Base-by-base conservation (phyloP, 352 stramenopile species). In the Bremia lactucae region DNA sequence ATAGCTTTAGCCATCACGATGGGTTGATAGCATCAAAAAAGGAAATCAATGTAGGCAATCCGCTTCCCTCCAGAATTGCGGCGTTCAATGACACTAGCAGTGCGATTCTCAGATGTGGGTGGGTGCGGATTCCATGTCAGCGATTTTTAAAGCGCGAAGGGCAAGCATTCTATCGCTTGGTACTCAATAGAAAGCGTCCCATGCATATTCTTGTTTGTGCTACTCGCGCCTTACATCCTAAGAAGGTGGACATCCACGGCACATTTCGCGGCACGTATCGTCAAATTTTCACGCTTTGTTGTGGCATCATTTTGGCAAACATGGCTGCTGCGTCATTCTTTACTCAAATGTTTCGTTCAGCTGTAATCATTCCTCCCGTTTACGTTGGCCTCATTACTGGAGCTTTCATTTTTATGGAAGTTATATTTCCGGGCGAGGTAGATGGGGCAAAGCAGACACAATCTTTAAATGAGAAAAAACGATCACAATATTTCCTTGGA, bases 241-340 rank as follows among this genome's bases (percentile, higher is more conserved):
- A 61, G 13, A 63, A 62, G 24, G 36, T 55, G 11, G 44, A 64
- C 14, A 46, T 88, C 14, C 51, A 65, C n/a, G 55, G 69, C 33
- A 81, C 72, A 6, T 50, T 84, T 6, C 56, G 58, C 3, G 58
- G 68, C 3, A 83, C 71, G 1, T 84, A 85, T 46, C 59, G 66
- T 19, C 68, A 86, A 31, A 65, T 86, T 20, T 62, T 67, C 31
- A 77, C 79, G 52, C 59, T 86, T 26, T 86, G 66, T 24, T 65
- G 62, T 9, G 55, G 63, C 26, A 69, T 88, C 13, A 53, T 82
- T 9, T 29, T 85, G 14, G 63, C 59, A n/a, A 81, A 77, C 36
- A 62, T 74, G 4, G 51, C 36, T 24, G 68, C 42, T 3, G 63
- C 68, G 19, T 80, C 62, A 18, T 52, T 77, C 13, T 63, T 76